Percentiles rank a stretch among this genome's conserved stretches.
phyloP scores from a whole-genome alignment of 2,329 filamentous ascomycete genomes.

The Curvularia spicifera region DNA sequence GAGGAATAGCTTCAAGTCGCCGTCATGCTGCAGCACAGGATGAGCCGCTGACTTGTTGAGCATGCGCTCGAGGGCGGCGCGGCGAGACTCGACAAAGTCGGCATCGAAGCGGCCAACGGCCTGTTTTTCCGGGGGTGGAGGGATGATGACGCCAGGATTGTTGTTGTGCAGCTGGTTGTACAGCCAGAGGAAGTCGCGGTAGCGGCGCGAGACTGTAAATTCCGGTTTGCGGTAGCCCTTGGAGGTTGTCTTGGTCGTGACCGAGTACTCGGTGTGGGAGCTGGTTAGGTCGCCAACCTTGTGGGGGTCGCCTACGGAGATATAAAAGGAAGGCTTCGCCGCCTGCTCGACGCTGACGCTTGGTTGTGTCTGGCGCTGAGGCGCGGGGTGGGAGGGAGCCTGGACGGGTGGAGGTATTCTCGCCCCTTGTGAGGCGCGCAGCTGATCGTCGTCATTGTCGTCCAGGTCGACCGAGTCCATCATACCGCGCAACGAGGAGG shows the following conservation, averaged over 20 bases:
- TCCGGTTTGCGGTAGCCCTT: constrained; percentile 93
- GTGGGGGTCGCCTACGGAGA: constrained; percentile 92
- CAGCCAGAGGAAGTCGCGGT: constrained; percentile 96
- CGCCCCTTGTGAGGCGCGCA: constrained; percentile 57
- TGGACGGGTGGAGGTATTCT: constrained; percentile 70
- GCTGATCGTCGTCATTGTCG: constrained; percentile 63
- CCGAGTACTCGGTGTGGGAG: constrained; percentile 97
- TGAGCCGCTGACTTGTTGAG: constrained; percentile 93
- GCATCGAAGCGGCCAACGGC: constrained; percentile 94
- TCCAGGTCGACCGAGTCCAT: constrained; percentile 74
- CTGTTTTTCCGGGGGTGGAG: constrained; percentile 96
- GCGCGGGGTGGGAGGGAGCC: constrained; percentile 55
- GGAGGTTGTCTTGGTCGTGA: constrained; percentile 93
- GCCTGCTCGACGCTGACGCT: constrained; percentile 93
- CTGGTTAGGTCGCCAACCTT: constrained; percentile 97
- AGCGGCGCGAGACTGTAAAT: constrained; percentile 91
- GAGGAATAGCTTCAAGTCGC: constrained; percentile 92
- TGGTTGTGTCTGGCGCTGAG: constrained; percentile 66
- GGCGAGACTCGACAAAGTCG: constrained; percentile 92
- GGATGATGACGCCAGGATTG: constrained; percentile 92
- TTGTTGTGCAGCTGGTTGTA: constrained; percentile 94
- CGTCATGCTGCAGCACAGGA: constrained; percentile 88
- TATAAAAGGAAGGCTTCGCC: constrained; percentile 87
- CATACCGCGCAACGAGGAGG: constrained; percentile 58
- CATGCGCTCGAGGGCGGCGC: constrained; percentile 95